phyloP scores from a whole-genome alignment of 495 filamentous ascomycete genomes.

The Lasiosphaeris hirsuta region DNA sequence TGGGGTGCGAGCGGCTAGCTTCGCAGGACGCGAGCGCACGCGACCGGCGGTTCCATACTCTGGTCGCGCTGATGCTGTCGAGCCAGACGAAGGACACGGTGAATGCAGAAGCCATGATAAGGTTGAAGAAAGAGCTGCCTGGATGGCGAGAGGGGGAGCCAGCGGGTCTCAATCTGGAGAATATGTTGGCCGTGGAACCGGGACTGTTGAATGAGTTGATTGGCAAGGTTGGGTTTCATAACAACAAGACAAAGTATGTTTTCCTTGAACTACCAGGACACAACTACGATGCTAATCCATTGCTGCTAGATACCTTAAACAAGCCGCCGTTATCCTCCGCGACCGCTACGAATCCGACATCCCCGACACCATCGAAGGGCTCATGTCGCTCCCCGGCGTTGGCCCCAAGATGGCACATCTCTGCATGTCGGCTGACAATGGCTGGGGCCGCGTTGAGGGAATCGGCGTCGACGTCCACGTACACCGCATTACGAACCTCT shows the following conservation, averaged over 20 bases:
- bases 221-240: conserved; percentile 85
- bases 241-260: conserved; percentile 76
- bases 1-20: conserved; percentile 88
- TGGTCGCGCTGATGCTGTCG: conserved; percentile 93
- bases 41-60: conserved; percentile 84
- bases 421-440: conserved; percentile 62
- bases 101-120: conserved; percentile 78
- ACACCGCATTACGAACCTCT: conserved; percentile 91
- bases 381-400: conserved; percentile 82
- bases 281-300: neutral
- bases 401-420: conserved; percentile 98
- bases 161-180: conserved; percentile 65
- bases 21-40: conserved; percentile 46
- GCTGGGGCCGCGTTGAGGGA: conserved; percentile 57
- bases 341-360: conserved; percentile 74
- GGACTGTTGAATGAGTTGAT: conserved; percentile 75
- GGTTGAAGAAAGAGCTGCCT: conserved; percentile 71
- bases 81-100: conserved; percentile 95
- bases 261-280: neutral
- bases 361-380: conserved; percentile 71
- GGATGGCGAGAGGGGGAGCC: conserved; percentile 34
- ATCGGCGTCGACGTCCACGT: conserved; percentile 69
- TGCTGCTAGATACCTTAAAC: conserved; percentile 64
- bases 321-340: conserved; percentile 66
- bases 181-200: conserved; percentile 71